Evolutionary conservation across 2,329 filamentous ascomycete genomes (phyloP).

Genomic region (Fusarium torreyae): DNA sequence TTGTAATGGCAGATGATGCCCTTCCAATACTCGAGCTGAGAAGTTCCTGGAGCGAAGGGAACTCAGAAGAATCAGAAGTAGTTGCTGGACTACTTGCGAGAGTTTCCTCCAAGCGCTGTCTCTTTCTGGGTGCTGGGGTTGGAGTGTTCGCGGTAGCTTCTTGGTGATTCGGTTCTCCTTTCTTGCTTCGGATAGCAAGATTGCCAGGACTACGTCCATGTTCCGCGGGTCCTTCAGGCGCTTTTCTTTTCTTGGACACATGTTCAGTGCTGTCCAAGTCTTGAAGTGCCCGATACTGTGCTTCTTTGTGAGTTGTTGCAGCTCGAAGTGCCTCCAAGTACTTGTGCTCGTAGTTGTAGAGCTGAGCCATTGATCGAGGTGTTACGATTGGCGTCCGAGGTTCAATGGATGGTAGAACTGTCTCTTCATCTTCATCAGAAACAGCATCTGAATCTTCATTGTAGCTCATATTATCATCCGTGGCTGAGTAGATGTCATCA

Average conservation of each 20-base stretch:
- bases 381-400: not conserved
- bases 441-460: not conserved
- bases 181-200: not conserved
- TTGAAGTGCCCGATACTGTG: not conserved
- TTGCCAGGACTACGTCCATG: not conserved
- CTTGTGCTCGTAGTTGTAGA: not conserved
- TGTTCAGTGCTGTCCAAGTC: accelerated
- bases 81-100: not conserved
- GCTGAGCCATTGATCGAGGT: accelerated
- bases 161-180: accelerated
- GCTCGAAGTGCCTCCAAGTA: accelerated
- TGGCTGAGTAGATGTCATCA: not conserved
- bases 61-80: not conserved
- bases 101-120: accelerated
- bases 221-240: not conserved
- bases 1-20: accelerated
- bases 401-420: accelerated
- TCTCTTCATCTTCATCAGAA: not conserved
- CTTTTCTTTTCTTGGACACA: accelerated
- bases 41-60: not conserved
- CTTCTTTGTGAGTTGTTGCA: accelerated
- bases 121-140: accelerated
- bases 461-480: too few species aligned
- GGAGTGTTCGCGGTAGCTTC: accelerated
- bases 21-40: not conserved